Evolutionary conservation across 106 monocot genomes (phyloP).

Genomic region (Allium cepa): DNA sequence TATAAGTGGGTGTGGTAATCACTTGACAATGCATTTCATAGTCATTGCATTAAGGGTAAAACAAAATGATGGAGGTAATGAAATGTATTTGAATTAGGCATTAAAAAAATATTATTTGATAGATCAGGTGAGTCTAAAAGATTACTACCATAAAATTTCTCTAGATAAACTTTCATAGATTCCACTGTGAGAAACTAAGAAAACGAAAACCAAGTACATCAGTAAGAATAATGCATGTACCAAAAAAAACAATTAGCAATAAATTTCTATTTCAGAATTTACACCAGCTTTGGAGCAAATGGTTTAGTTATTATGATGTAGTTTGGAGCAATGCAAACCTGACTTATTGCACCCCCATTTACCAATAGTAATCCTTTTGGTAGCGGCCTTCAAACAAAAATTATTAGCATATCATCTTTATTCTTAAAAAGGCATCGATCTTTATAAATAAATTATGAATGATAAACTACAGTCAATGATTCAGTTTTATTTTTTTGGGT

Average conservation of each 20-base stretch:
- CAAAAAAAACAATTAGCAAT: background rate
- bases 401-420: background rate
- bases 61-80: too few relatives aligned
- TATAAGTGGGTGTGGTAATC: too few relatives aligned
- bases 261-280: constrained; percentile 2
- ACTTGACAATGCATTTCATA: too few relatives aligned
- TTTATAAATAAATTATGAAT: too few relatives aligned
- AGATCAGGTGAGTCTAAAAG: constrained; percentile 46
- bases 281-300: constrained; percentile 58
- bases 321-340: constrained; percentile 62
- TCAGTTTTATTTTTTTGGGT: too few relatives aligned
- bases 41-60: too few relatives aligned
- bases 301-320: constrained; percentile 54
- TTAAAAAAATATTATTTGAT: too few relatives aligned
- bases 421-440: background rate
- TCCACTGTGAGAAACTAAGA: constrained; percentile 24
- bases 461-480: too few relatives aligned
- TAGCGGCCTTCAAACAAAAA: constrained; percentile 30
- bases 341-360: constrained; percentile 71
- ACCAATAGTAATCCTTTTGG: constrained; percentile 43
- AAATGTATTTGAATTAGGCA: too few relatives aligned
- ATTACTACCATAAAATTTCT: constrained; percentile 55
- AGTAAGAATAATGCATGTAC: background rate
- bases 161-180: constrained; percentile 32
- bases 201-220: background rate